Evolutionary conservation across 768 basidiomycete genomes (phyloP).

Genomic region (Hypsizygus marmoreus): DNA sequence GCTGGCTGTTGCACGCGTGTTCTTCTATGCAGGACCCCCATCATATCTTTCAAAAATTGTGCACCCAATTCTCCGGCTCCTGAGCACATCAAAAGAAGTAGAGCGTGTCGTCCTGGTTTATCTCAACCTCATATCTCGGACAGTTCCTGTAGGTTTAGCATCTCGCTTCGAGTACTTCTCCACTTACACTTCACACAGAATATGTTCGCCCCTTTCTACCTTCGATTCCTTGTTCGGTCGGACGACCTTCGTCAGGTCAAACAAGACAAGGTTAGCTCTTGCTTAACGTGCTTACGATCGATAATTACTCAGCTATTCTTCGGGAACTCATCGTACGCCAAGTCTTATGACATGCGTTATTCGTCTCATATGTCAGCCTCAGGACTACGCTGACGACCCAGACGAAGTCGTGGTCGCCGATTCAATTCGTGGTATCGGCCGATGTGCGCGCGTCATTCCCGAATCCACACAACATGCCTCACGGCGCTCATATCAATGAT

Average conservation of each 20-base stretch:
- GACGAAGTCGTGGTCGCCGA: conserved; percentile 72
- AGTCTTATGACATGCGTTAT: background rate
- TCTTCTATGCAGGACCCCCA: conserved; percentile 72
- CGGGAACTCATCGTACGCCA: conserved; percentile 80
- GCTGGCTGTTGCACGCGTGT: conserved; percentile 68
- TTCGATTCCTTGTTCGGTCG: conserved; percentile 68
- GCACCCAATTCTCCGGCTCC: conserved; percentile 72
- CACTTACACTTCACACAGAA: conserved; percentile 37
- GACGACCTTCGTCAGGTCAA: conserved; percentile 71
- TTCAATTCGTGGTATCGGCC: conserved; percentile 79
- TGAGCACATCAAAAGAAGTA: conserved; percentile 69
- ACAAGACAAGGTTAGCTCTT: conserved; percentile 75
- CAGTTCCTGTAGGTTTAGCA: conserved; percentile 58
- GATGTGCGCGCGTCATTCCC: conserved; percentile 67
- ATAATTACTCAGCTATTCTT: conserved; percentile 72
- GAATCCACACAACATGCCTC: conserved; percentile 70
- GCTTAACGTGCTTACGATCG: conserved; percentile 59
- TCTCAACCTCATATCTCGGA: conserved; percentile 61
- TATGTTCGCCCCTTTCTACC: conserved; percentile 63
- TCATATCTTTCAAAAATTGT: conserved; percentile 59
- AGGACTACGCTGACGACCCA: conserved; percentile 84
- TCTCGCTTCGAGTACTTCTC: background rate
- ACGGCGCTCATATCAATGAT: conserved; percentile 79
- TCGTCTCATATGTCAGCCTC: conserved; percentile 1
- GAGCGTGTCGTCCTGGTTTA: conserved; percentile 77